These are phyloP conservation scores for Epichloe elymi DNA, from an alignment of 2,329 filamentous ascomycete genomes.

Conservation along the genomic window DNA sequence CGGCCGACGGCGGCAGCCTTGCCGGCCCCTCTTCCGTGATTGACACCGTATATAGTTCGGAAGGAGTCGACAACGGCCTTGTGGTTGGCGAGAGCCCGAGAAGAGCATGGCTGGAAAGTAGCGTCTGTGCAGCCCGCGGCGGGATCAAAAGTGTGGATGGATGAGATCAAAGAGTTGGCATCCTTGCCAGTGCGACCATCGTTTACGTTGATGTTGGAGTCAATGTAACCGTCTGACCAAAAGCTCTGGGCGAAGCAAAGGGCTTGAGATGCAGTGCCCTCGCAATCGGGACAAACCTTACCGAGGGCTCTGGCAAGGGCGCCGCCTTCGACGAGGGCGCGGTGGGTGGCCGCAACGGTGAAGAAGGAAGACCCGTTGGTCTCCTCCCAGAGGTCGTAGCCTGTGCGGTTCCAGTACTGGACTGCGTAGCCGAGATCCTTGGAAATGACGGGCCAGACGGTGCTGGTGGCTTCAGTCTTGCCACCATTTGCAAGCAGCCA, in stretches of 20 bases:
- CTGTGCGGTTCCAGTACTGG: constrained; percentile 54
- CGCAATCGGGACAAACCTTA: constrained; percentile 45
- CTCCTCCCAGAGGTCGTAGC: constrained; percentile 78
- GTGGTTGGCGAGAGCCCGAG: constrained; percentile 58
- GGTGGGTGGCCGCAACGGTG: constrained; percentile 56
- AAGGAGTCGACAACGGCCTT: constrained; percentile 67
- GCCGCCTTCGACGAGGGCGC: constrained; percentile 54
- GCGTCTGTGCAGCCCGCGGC: constrained; percentile 49
- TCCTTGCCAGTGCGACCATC: constrained; percentile 56
- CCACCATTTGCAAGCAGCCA: constrained; percentile 58
- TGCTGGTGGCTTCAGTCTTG: constrained; percentile 37
- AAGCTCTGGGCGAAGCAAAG: constrained; percentile 64
- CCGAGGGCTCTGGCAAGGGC: constrained; percentile 52
- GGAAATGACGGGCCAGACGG: constrained; percentile 59
- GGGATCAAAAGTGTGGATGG: constrained; percentile 59
- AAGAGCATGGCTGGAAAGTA: constrained; percentile 69
- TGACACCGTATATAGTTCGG: constrained; percentile 56
- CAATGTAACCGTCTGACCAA: constrained; percentile 53
- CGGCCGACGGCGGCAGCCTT: constrained; percentile 50
- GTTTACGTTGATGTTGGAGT: constrained; percentile 55
- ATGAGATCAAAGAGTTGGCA: constrained; percentile 53
- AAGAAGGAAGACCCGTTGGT: constrained; percentile 68
- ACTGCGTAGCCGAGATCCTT: constrained; percentile 67
- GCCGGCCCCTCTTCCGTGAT: constrained; percentile 48
- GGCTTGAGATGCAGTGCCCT: constrained; percentile 52